A percentile compares a stretch with the other conserved stretches of the same genome.
Conservation (phyloP, 257 asterid genomes). For the Gardenia jasminoides region DNA sequence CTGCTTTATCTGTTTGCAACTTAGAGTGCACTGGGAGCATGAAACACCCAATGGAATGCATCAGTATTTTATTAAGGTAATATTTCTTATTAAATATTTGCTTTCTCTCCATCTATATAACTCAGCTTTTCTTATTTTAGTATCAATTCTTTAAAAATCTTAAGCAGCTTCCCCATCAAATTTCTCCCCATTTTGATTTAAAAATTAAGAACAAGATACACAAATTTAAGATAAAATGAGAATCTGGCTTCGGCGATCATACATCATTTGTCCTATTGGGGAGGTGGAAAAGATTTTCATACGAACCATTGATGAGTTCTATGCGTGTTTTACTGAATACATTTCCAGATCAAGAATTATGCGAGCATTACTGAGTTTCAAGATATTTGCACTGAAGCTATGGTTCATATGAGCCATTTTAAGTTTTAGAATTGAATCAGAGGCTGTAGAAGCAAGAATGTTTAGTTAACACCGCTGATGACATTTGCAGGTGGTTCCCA, state of each 20-base stretch:
- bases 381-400: not conserved
- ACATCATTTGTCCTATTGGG: not conserved
- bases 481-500: conserved; percentile 92
- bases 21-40: conserved; percentile 75
- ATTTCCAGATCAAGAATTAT: not conserved
- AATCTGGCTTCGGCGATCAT: conserved; percentile 1
- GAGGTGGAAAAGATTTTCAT: too few relatives aligned
- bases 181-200: not conserved
- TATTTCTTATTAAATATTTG: conserved; percentile 9
- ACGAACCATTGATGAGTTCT: not conserved
- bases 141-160: not conserved
- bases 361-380: not conserved
- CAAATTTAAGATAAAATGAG: not conserved
- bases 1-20: conserved; percentile 17
- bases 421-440: conserved; percentile 2
- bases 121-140: not conserved
- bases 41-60: conserved; percentile 65
- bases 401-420: not conserved
- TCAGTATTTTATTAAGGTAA: conserved; percentile 88
- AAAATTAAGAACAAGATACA: not conserved
- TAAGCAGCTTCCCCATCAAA: not conserved
- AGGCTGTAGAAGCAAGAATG: conserved; percentile 10
- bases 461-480: conserved; percentile 15
- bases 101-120: not conserved
- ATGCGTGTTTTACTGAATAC: not conserved